Base-by-base conservation (phyloP, 495 filamentous ascomycete genomes). In the Annulohypoxylon maeteangense region DNA sequence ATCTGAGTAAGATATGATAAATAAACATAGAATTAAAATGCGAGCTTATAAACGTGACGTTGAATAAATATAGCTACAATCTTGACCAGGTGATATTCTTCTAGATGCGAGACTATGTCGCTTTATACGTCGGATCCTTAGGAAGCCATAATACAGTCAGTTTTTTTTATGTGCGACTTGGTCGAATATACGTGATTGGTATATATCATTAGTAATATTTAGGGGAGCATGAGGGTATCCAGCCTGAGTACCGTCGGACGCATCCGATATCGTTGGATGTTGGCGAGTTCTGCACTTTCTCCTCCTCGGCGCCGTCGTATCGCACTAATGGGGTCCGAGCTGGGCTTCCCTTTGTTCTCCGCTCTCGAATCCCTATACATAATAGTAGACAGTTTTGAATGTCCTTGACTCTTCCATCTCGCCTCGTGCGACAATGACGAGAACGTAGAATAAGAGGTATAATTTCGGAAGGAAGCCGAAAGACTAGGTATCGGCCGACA, bases 181-280 rank as follows among this genome's bases (percentile, higher is more conserved):
- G 2, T 20, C 42, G 42, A 47, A 47, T 22, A 22, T 47, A 47
- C 42, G 14, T n/a, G n/a, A 42, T 42, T 18, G 38, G 22, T 23
- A 45, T 55, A 45, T 23, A 34, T 18, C 11, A 14, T 51, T 27
- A 29, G 22, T 48, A 64, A 29, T 44, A 34, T 25, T 4, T 10
- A 42, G 31, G n/a, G 16, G 11, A 55, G 16, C 54, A 7, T 10
- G 54, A 32, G 31, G 31, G 7, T 14, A 53, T 51, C 36, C 40
- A 45, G 27, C 54, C 53, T 42, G 36, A 48, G 20, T 16, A 8
- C 6, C 14, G 42, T 57, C 50, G 38, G 27, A 68, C 16, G 23
- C 59, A 57, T 62, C 66, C 66, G 66, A 68, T 68, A 68, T 68
- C 66, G 66, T 68, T 38, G 11, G 50, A 31, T 34, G 22, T 62